Evolutionary conservation across 345 rosid genomes (phyloP).

Genomic region (Hibiscus trionum): DNA sequence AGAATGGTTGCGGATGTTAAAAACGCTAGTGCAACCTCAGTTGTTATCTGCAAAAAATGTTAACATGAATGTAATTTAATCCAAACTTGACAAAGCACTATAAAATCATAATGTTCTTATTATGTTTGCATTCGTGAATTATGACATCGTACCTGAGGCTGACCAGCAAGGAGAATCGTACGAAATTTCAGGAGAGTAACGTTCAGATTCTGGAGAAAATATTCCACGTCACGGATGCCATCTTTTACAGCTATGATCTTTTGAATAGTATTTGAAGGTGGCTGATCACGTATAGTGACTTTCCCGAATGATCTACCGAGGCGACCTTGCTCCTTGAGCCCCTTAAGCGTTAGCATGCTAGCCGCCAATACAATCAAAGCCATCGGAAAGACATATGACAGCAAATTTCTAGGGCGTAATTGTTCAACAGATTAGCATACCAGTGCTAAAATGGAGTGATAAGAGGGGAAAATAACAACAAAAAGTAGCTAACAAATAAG

Average conservation of each 20-base stretch:
- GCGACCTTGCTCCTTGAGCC: conserved; percentile 89
- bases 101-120: not conserved
- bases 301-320: conserved; percentile 83
- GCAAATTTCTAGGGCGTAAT: conserved; percentile 49
- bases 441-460: not conserved
- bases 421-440: not conserved
- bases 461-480: not conserved
- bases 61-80: not conserved
- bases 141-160: conserved; percentile 71
- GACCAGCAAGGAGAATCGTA: conserved; percentile 71
- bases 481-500: not conserved
- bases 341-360: conserved; percentile 76
- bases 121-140: not conserved
- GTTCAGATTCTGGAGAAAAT: conserved; percentile 74
- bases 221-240: conserved; percentile 82
- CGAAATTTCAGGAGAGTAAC: conserved; percentile 72
- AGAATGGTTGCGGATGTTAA: conserved; percentile 50
- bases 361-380: conserved; percentile 55
- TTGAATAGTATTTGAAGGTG: conserved; percentile 92
- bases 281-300: conserved; percentile 83
- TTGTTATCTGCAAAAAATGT: conserved; percentile 50
- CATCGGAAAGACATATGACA: conserved; percentile 59
- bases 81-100: not conserved
- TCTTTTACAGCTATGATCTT: conserved; percentile 88
- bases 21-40: conserved; percentile 66